These are phyloP conservation scores for Capronia coronata DNA, from an alignment of 2,329 filamentous ascomycete species.

Conservation along the genomic window DNA sequence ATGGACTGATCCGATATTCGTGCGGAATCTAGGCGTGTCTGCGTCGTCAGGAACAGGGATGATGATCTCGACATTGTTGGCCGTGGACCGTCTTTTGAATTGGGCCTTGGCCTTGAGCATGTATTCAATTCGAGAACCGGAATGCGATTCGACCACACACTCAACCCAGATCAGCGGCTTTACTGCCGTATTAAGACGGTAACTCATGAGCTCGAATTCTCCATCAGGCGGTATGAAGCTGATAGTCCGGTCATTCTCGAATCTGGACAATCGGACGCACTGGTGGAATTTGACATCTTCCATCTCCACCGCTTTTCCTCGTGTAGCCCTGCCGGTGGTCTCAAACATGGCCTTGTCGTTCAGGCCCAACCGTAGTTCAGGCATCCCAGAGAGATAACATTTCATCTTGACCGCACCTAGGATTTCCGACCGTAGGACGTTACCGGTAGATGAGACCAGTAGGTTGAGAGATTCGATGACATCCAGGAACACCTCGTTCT, in stretches of 20 bases:
- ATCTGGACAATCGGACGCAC: slow-evolving; percentile 88
- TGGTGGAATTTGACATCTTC: slow-evolving; percentile 99
- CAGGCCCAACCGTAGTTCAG: slow-evolving; percentile 82
- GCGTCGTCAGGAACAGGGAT: slow-evolving; percentile 97
- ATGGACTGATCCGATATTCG: slow-evolving; percentile 94
- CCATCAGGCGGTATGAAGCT: slow-evolving; percentile 98
- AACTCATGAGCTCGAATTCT: slow-evolving; percentile 99
- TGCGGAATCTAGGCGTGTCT: slow-evolving; percentile 90
- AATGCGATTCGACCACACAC: slow-evolving; percentile 93
- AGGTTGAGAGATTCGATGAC: slow-evolving; percentile 96
- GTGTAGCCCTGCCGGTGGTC: slow-evolving; percentile 84
- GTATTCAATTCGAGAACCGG: slow-evolving; percentile 91
- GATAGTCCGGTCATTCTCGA: slow-evolving; percentile 97
- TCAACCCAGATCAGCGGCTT: slow-evolving; percentile 99
- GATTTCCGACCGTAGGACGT: slow-evolving; percentile 92
- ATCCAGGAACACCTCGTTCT: slow-evolving; percentile 98
- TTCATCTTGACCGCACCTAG: slow-evolving; percentile 99
- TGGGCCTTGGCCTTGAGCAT: slow-evolving; percentile 98
- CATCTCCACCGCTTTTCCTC: slow-evolving; percentile 98
- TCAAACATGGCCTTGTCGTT: slow-evolving; percentile 99
- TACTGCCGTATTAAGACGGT: slow-evolving; percentile 95
- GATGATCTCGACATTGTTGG: slow-evolving; percentile 97
- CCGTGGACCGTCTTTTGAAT: slow-evolving; percentile 95
- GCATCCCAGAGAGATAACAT: slow-evolving; percentile 97
- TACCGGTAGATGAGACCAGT: slow-evolving; percentile 87